Conservation (phyloP, 305 asterid species). For the Fraxinus velutina region DNA sequence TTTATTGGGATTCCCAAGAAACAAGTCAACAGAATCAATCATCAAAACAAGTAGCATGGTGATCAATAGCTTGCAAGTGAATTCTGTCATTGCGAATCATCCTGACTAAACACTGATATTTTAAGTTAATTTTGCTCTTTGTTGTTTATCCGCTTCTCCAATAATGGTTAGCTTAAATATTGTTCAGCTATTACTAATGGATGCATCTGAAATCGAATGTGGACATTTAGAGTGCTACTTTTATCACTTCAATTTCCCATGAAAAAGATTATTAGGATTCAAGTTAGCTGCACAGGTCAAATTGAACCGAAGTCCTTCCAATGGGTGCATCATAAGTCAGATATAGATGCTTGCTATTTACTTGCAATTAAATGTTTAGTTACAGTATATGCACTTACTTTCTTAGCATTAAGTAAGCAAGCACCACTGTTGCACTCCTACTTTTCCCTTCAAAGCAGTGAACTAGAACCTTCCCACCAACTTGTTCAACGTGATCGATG, state of each 20-base stretch:
- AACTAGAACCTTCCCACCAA: conserved; percentile 83
- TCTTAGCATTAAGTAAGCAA: conserved; percentile 77
- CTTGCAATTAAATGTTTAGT: background rate
- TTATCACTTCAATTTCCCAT: background rate
- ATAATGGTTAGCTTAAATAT: background rate
- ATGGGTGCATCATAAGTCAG: background rate
- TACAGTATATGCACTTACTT: conserved; percentile 50
- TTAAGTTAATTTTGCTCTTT: background rate
- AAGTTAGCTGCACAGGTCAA: background rate
- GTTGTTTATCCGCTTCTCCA: too few species aligned
- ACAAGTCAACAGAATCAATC: background rate
- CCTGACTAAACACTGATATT: background rate
- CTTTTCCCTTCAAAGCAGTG: conserved; percentile 99
- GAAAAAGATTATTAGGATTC: background rate
- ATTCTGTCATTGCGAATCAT: background rate
- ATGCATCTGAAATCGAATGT: background rate
- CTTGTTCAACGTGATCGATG: conserved; percentile 64
- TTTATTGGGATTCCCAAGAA: background rate
- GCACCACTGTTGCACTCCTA: conserved; percentile 85
- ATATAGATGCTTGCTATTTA: background rate
- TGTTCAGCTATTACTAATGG: background rate
- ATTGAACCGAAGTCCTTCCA: background rate
- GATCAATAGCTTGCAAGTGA: background rate
- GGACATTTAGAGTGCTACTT: background rate
- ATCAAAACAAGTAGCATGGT: background rate